Evolutionary conservation across 495 filamentous ascomycete genomes (phyloP).

Genomic region (Aspergillus sclerotioniger): DNA sequence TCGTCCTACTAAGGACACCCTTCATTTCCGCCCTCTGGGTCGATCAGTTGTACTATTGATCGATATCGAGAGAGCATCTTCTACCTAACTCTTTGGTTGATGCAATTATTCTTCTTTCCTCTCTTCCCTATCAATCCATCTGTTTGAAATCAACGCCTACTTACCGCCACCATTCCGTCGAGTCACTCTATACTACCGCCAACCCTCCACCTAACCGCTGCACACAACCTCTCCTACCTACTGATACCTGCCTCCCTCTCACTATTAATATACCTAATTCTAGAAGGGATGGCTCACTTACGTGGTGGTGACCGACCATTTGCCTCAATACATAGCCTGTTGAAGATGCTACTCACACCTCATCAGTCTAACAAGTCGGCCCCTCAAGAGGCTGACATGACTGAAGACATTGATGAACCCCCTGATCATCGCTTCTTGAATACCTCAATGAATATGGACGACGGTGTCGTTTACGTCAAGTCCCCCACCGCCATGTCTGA

Average conservation of each 20-base stretch:
- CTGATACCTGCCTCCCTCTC: slow-evolving; percentile 10
- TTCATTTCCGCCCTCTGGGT: slow-evolving; percentile 28
- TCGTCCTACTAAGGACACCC: slow-evolving; percentile 39
- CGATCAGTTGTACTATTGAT: slow-evolving; percentile 34
- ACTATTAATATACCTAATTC: slow-evolving; percentile 15
- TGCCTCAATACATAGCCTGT: slow-evolving; percentile 40
- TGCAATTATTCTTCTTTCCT: slow-evolving; percentile 17
- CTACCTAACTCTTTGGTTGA: slow-evolving; percentile 11
- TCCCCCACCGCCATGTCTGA: slow-evolving; percentile 40
- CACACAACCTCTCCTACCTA: slow-evolving; percentile 3
- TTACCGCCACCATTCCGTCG: slow-evolving; percentile 12
- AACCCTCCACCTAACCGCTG: slow-evolving; percentile 3
- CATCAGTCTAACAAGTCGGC: slow-evolving; percentile 35
- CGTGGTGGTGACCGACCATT: slow-evolving; percentile 39
- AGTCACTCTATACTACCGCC: slow-evolving; percentile 10
- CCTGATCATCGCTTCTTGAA: slow-evolving; percentile 36
- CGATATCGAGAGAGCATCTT: slow-evolving; percentile 32
- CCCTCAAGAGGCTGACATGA: slow-evolving; percentile 43
- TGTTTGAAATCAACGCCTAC: slow-evolving; percentile 1
- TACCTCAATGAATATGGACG: slow-evolving; percentile 30
- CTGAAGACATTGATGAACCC: slow-evolving; percentile 54
- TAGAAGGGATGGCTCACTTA: slow-evolving; percentile 39
- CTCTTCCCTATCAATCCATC: slow-evolving; percentile 9
- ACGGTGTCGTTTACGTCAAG: slow-evolving; percentile 37
- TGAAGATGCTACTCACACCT: slow-evolving; percentile 48